Conservation (phyloP, 768 basidiomycete species). For the Lentinula edodes region DNA sequence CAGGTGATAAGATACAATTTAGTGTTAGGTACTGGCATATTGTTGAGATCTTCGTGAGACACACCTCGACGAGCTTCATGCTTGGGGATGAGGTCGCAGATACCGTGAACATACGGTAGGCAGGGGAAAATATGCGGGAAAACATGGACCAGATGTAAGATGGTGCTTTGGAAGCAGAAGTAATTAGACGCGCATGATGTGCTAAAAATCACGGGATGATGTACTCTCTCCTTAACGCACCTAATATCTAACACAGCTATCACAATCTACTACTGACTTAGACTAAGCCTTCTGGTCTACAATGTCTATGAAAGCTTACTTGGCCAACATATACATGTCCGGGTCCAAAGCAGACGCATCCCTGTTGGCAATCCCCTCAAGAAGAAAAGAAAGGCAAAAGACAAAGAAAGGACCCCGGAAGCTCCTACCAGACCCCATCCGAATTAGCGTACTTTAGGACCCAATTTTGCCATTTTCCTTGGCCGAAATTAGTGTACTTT, state of each 20-base stretch:
- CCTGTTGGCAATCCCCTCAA: slow-evolving; percentile 55
- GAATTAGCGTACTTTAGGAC: no score
- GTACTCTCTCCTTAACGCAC: slow-evolving; percentile 27
- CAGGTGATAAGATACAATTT: neutral
- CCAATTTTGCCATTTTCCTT: no score
- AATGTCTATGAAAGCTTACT: slow-evolving; percentile 64
- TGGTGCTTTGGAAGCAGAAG: neutral
- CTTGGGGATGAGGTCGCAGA: slow-evolving; percentile 17
- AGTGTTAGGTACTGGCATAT: slow-evolving; percentile 24
- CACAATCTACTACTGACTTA: no score
- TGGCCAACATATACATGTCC: slow-evolving; percentile 92
- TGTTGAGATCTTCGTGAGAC: slow-evolving; percentile 27
- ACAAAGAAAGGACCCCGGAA: no score
- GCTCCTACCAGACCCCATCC: no score
- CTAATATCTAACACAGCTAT: no score
- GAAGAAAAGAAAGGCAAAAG: slow-evolving; percentile 63
- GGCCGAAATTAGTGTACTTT: no score
- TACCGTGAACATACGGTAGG: neutral
- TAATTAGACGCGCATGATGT: neutral
- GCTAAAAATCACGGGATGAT: neutral
- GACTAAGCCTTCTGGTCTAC: neutral
- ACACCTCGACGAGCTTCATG: slow-evolving; percentile 35
- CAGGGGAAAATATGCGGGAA: neutral
- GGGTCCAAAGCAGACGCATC: slow-evolving; percentile 94
- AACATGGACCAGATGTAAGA: neutral